phyloP scores from a whole-genome alignment of 768 basidiomycete species.

The Leucosporidium yakuticum region DNA sequence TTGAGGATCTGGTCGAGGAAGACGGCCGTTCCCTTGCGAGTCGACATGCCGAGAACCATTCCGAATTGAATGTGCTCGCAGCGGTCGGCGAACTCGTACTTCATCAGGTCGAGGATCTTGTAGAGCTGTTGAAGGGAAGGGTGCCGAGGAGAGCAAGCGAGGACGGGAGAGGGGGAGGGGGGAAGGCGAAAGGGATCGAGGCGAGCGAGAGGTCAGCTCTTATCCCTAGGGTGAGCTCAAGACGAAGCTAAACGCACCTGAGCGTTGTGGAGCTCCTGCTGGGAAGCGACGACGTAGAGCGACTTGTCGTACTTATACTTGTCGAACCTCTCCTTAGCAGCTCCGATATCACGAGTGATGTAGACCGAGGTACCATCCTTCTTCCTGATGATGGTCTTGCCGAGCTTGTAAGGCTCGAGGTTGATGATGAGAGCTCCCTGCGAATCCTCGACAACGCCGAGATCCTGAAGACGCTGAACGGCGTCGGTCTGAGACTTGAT shows the following conservation, averaged over 20 bases:
- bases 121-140: slow-evolving; percentile 69
- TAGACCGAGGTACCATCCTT: slow-evolving; percentile 49
- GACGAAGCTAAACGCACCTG: slow-evolving; percentile 35
- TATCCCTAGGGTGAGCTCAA: not conserved
- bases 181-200: not conserved
- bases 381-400: slow-evolving; percentile 83
- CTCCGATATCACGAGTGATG: slow-evolving; percentile 70
- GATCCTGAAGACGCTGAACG: slow-evolving; percentile 59
- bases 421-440: slow-evolving; percentile 83
- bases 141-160: slow-evolving; percentile 44
- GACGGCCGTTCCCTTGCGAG: slow-evolving; percentile 64
- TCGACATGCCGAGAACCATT: slow-evolving; percentile 85
- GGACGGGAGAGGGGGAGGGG: not conserved
- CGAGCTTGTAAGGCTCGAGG: slow-evolving; percentile 81
- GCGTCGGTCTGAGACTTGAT: slow-evolving; percentile 57
- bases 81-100: slow-evolving; percentile 72
- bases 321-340: slow-evolving; percentile 83
- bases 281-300: slow-evolving; percentile 54
- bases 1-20: slow-evolving; percentile 79
- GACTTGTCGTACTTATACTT: slow-evolving; percentile 86
- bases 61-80: slow-evolving; percentile 88
- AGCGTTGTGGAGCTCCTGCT: slow-evolving; percentile 45
- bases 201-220: not conserved
- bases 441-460: slow-evolving; percentile 61
- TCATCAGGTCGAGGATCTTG: slow-evolving; percentile 86